Base-by-base conservation (phyloP, 1,284 basidiomycete genomes). In the Papiliotrema terrestris region DNA sequence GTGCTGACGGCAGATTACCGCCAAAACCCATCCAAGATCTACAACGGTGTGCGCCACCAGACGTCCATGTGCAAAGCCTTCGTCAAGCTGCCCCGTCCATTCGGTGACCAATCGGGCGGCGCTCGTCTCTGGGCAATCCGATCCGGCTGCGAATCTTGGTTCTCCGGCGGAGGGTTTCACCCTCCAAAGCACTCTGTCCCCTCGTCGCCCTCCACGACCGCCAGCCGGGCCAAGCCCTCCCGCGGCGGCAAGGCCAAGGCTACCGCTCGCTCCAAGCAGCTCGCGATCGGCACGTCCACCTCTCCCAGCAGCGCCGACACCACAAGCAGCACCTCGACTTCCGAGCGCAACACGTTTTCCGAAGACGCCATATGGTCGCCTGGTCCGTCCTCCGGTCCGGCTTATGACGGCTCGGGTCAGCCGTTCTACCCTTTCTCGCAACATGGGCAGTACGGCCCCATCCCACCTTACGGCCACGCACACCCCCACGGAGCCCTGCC, bases 1-100 rank as follows among this genome's bases (percentile, higher is more conserved):
- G 29, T 32, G 32, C 50, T 51, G 50, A 51, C 42, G 23, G 13
- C 57, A 75, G 73, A 72, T 61, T 77, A 74, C 59, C 70, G 71
- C 43, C 71, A 75, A 45, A 72, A 75, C 62, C 74, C 76, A 2
- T 66, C 72, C 45, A 72, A 76, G 59, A 70, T 77, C 52, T 77
- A 77, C 71, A 76, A 76, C 59, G 76, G 76, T n/a, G 71, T 77
- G 25, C 69, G 76, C 37, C 76, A 77, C 61, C 72, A 73, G 57
- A 73, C 75, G 3, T 76, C 74, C 45, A 72, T 73, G 67, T 75
- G 70, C 63, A 72, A 74, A 52, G 73, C 74, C 0, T 76, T 77
- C 55, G 72, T 75, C 55, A 75, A 76, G 57, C 68, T 76, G 9
- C 66, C 70, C 29, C 66, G 76, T 41, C 72, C 72, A 2, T 75